phyloP scores from a whole-genome alignment of 2,329 filamentous ascomycete species.

The Magnaporthales sp. region DNA sequence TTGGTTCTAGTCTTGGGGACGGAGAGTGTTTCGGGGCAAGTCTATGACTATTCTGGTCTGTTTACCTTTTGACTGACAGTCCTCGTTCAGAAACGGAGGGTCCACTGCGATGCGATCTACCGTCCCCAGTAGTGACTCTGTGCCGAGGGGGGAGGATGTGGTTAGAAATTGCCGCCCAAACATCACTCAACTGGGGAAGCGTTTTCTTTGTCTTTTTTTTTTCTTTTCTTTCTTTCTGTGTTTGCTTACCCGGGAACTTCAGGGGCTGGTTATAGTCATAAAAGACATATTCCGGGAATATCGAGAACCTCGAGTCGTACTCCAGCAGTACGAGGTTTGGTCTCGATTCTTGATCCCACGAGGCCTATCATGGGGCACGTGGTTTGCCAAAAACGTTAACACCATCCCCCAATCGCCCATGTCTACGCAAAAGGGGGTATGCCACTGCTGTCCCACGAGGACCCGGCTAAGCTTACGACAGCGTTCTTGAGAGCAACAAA shows the following conservation, averaged over 20 bases:
- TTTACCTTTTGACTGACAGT: conserved; percentile 70
- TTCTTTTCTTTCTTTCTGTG: not conserved
- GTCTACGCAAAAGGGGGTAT: too few relatives aligned
- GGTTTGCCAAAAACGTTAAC: too few relatives aligned
- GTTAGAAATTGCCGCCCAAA: not conserved
- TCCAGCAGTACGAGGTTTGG: conserved; percentile 62
- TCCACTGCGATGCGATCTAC: conserved; percentile 67
- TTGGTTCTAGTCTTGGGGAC: too few relatives aligned
- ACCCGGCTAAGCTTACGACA: conserved; percentile 7
- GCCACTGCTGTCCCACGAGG: not conserved
- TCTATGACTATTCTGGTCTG: not conserved
- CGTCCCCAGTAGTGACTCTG: conserved; percentile 44
- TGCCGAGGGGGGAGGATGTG: not conserved
- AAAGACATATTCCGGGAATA: conserved; percentile 65
- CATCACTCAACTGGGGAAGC: not conserved
- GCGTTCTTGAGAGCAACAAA: conserved; percentile 67
- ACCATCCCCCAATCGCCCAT: too few relatives aligned
- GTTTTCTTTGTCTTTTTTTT: not conserved
- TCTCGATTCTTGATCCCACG: conserved; percentile 19
- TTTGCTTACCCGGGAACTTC: conserved; percentile 45
- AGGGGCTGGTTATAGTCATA: conserved; percentile 68
- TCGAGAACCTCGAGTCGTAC: conserved; percentile 62
- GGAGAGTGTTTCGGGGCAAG: too few relatives aligned
- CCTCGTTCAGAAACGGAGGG: conserved; percentile 70
- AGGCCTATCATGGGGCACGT: not conserved